A percentile compares a stretch with the other conserved stretches of the same genome.
phyloP scores from a whole-genome alignment of 345 rosid genomes.

The Brassica rapa region DNA sequence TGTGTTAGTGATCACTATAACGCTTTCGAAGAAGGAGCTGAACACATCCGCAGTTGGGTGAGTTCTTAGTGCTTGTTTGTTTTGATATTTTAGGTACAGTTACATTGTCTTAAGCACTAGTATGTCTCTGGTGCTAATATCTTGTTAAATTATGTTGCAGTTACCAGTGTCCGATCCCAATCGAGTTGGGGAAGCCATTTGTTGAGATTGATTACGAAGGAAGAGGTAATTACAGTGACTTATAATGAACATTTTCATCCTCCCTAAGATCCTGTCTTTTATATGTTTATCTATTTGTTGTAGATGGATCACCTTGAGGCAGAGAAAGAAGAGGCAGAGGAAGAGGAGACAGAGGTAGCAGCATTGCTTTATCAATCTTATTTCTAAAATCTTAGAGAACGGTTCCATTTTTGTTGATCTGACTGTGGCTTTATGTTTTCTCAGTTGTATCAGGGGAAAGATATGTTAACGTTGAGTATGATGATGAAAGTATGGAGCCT shows the following conservation, averaged over 20 bases:
- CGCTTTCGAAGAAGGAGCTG: conserved; percentile 75
- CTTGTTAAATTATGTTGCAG: conserved; percentile 33
- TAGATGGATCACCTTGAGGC: conserved; percentile 72
- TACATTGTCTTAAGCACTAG: not conserved
- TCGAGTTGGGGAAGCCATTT: conserved; percentile 58
- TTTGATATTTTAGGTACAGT: not conserved
- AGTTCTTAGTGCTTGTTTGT: conserved; percentile 36
- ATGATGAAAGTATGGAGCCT: conserved; percentile 68
- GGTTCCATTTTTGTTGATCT: not conserved
- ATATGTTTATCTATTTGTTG: not conserved
- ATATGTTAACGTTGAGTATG: conserved; percentile 59
- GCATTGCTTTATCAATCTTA: conserved; percentile 23
- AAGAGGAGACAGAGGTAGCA: conserved; percentile 48
- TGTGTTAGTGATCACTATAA: conserved; percentile 87
- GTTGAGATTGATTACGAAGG: conserved; percentile 56
- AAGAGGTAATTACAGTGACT: conserved; percentile 45
- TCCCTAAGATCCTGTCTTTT: not conserved
- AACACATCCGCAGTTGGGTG: conserved; percentile 76
- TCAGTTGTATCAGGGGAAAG: conserved; percentile 56
- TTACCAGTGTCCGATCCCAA: conserved; percentile 75
- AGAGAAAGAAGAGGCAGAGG: conserved; percentile 55
- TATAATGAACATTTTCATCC: not conserved
- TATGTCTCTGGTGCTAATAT: not conserved
- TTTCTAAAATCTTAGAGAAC: not conserved
- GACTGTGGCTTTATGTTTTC: not conserved